Evolutionary conservation across 2,329 filamentous ascomycete species (phyloP).

Genomic region (Ophiostoma piceae): DNA sequence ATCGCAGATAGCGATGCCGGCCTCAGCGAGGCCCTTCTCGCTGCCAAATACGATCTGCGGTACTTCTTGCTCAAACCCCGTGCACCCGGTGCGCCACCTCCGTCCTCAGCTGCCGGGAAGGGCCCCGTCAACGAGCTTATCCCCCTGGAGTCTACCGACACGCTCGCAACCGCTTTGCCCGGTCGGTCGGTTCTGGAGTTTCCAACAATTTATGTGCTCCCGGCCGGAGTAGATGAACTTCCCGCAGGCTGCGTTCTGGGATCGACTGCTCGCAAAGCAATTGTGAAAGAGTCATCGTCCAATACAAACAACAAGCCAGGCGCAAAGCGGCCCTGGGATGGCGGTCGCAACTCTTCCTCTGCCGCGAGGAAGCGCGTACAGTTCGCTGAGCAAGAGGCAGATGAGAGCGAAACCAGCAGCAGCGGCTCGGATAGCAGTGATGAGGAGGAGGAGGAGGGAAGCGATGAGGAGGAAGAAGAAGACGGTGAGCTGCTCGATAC

Average conservation of each 20-base stretch:
- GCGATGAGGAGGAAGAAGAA: background rate
- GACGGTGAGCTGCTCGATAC: background rate
- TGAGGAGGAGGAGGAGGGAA: constrained; percentile 4
- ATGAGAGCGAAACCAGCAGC: constrained; percentile 28
- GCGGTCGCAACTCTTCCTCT: background rate
- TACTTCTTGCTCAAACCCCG: constrained; percentile 32
- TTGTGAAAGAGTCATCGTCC: background rate
- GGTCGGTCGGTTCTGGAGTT: constrained; percentile 62
- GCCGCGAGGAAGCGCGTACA: constrained; percentile 21
- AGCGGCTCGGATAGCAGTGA: constrained; percentile 20
- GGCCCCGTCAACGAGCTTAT: constrained; percentile 40
- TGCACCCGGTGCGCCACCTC: background rate
- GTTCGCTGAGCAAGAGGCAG: background rate
- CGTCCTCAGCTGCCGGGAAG: background rate
- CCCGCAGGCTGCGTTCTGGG: constrained; percentile 30
- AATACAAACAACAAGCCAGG: too few relatives aligned
- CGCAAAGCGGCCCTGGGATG: constrained; percentile 10
- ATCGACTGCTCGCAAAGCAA: constrained; percentile 26
- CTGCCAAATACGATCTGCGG: constrained; percentile 25
- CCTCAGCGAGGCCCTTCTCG: constrained; percentile 27
- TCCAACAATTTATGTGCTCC: constrained; percentile 62
- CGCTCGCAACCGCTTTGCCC: constrained; percentile 49
- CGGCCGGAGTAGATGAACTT: constrained; percentile 28
- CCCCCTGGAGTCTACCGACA: constrained; percentile 45
- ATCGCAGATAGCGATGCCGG: constrained; percentile 18